Evolutionary conservation across 2,329 filamentous ascomycete species (phyloP), one percentile per base, ranked within the genome.

Genomic region (Didymella segeticola): DNA sequence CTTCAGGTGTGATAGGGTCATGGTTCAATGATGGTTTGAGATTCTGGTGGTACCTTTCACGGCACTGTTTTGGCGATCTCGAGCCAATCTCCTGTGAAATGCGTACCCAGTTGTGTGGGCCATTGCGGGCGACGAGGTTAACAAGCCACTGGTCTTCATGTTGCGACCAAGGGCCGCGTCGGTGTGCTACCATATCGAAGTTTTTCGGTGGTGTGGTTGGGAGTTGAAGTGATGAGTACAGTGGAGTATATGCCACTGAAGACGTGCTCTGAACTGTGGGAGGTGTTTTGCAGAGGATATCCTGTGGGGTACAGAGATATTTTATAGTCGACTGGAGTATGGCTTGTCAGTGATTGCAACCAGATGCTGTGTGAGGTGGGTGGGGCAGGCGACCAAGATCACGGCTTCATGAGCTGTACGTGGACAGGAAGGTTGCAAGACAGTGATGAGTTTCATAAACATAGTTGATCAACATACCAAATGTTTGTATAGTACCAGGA

Each of bases 21-120:
- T 88, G 82, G 52, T 86, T 86, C 8, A 93, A 89, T 67, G 92
- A 89, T 51, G 97, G 83, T 57, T 88, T 96, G 38, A 98, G 82
- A 73, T 97, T 96, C 71, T 98, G 93, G 71, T 96, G 91, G 71
- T 90, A 98, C 41, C 93, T 85, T 78, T 98, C 93, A 53, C 93
- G 87, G 75, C 93, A 98, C 79, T 98, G 93, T 80, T 98, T 98
- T 47, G 93, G 89, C 20, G 91, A 91, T 58, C 93, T 86, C 22
- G 89, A 87, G 55, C 84, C 83, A 67, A 97, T 87, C 62, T 87
- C 82, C 48, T 87, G 80, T 25, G 93, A 87, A 68, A 97, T 96
- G 61, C 86, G 84, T 12, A 96, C 91, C 93, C 93, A 98, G 82
- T 96, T 95, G 72, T 89, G 83, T 26, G 89, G 83, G 26, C 90